phyloP scores from a whole-genome alignment of 2,329 filamentous ascomycete species.

The Ascochyta clinopodiicola region DNA sequence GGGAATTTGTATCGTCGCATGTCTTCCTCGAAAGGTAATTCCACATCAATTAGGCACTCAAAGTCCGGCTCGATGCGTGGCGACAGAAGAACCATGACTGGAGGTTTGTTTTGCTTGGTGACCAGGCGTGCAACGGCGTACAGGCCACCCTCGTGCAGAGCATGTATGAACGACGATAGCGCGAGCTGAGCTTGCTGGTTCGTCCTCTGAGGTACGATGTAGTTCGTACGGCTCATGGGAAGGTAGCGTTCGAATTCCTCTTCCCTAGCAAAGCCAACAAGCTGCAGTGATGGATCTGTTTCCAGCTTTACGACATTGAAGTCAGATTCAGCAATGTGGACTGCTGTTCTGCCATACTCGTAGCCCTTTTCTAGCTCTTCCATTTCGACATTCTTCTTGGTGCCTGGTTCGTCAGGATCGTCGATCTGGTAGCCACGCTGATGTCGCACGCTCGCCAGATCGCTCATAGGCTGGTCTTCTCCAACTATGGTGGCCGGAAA shows the following conservation, averaged over 20 bases:
- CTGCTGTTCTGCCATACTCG: slow-evolving; percentile 89
- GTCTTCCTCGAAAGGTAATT: slow-evolving; percentile 92
- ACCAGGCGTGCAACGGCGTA: slow-evolving; percentile 89
- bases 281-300: slow-evolving; percentile 74
- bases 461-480: slow-evolving; percentile 44
- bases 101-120: slow-evolving; percentile 80
- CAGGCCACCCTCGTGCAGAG: slow-evolving; percentile 81
- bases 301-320: slow-evolving; percentile 88
- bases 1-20: slow-evolving; percentile 90
- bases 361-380: slow-evolving; percentile 92
- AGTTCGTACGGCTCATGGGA: slow-evolving; percentile 79
- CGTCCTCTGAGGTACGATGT: slow-evolving; percentile 76
- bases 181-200: slow-evolving; percentile 86
- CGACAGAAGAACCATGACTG: slow-evolving; percentile 76
- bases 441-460: slow-evolving; percentile 74
- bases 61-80: slow-evolving; percentile 79
- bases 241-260: slow-evolving; percentile 84
- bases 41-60: slow-evolving; percentile 87
- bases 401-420: slow-evolving; percentile 75
- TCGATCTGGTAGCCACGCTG: slow-evolving; percentile 82
- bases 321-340: slow-evolving; percentile 86
- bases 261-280: slow-evolving; percentile 83
- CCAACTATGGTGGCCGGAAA: slow-evolving; percentile 58
- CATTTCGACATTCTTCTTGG: slow-evolving; percentile 80
- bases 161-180: slow-evolving; percentile 87